These are phyloP conservation scores for Talinum fruticosum DNA, from an alignment of 148 eudicot species.

Conservation along the genomic window DNA sequence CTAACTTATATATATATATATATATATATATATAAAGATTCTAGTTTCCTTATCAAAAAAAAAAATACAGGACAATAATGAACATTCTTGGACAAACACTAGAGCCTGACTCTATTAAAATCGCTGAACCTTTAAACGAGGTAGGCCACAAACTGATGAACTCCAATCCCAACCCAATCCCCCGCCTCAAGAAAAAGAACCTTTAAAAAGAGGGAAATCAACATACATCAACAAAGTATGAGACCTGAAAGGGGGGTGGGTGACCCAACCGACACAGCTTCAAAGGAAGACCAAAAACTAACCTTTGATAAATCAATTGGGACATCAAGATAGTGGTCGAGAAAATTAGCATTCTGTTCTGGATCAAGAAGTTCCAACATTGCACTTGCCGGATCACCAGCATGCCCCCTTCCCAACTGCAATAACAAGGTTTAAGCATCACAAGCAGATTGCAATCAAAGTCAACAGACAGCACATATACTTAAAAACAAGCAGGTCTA, in stretches of 20 bases:
- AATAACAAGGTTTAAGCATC: slow-evolving; percentile 9
- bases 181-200: too few species aligned
- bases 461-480: background rate
- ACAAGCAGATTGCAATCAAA: background rate
- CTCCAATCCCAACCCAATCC: too few species aligned
- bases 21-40: too few species aligned
- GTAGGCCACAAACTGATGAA: too few species aligned
- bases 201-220: too few species aligned
- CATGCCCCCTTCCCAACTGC: slow-evolving; percentile 95
- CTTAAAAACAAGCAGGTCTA: background rate
- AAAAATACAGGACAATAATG: too few species aligned
- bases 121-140: too few species aligned
- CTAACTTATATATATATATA: too few species aligned
- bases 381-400: slow-evolving; percentile 99
- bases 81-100: too few species aligned
- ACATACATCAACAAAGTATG: background rate
- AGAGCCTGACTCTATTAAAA: too few species aligned
- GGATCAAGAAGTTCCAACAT: slow-evolving; percentile 99
- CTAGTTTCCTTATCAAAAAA: too few species aligned
- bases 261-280: background rate
- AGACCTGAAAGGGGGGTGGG: background rate
- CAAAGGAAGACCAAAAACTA: slow-evolving; percentile 19
- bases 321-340: slow-evolving; percentile 98
- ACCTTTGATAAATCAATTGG: slow-evolving; percentile 97
- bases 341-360: slow-evolving; percentile 96